Base-by-base conservation (phyloP, 495 filamentous ascomycete species). In the Astrocystis sublimbata region DNA sequence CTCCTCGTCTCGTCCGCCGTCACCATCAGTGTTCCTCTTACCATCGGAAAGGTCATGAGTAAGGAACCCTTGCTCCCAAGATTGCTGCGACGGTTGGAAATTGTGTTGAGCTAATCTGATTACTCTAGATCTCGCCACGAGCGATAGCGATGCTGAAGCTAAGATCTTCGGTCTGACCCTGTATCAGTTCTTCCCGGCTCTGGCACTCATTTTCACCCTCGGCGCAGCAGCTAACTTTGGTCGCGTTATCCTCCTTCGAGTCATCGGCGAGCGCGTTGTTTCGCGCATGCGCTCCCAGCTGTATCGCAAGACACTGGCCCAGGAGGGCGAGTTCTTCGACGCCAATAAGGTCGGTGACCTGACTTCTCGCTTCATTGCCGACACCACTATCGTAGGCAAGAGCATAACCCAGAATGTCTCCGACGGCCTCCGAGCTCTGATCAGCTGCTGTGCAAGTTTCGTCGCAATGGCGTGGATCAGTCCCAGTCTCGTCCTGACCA, bases 251-350 rank as follows among this genome's bases (percentile, higher is more conserved):
- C 87, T 97, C 38, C 85, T 98, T 3, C 84, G 94, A n/a, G 94
- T 97, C 61, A 90, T 98, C 40, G 94, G 94, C 54, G 94, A 98
- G 73, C 84, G 96, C 31, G 92, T 98, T 50, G 96, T 98, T 28
- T 86, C 94, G 15, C 83, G 93, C 65, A 81, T 97, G 61, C 86
- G 94, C 41, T 93, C 92, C 9, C 88, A 90, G 73, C 86, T 98
- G 21, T 98, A 94, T 78, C 84, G 91, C 54, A 85, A 89, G 68
- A 98, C 94, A 0, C 94, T 96, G 62, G 78, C 92, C 21, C 94
- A 98, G 70, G 92, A 98, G 73, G 96, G 96, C 60, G 94, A 98
- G 71, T 98, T 98, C 79, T 98, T 98, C 72, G 94, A 98, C 71
- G 94, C 94, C 38, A 98, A 98, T 76, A 84, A 96, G 19, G 92